phyloP scores from a whole-genome alignment of 163 green algal genomes.

The Chlorella variabilis region DNA sequence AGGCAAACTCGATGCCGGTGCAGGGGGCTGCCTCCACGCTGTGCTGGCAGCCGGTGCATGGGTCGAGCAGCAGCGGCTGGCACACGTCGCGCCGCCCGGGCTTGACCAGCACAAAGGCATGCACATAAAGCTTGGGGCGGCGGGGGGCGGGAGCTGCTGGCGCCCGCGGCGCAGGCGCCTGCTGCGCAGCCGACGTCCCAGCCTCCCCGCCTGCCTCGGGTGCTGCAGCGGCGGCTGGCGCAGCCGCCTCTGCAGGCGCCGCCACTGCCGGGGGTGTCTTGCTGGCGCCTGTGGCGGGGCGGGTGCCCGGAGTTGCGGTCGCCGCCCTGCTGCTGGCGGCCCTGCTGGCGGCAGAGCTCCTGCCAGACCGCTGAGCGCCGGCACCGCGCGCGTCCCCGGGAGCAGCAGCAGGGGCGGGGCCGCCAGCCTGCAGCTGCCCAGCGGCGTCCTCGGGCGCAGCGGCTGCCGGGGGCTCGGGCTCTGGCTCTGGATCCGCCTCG shows the following conservation, averaged over 20 bases:
- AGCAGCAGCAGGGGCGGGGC: neutral
- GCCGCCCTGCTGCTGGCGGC: no score
- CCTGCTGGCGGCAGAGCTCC: neutral
- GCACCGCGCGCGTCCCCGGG: no score
- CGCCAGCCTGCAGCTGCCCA: no score
- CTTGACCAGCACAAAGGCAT: slow-evolving; percentile 90
- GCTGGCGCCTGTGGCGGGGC: neutral
- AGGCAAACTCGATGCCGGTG: slow-evolving; percentile 81
- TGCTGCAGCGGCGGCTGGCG: neutral
- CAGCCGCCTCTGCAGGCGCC: neutral
- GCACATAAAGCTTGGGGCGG: slow-evolving; percentile 50
- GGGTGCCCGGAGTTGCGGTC: no score
- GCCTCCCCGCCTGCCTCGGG: no score
- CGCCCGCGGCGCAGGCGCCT: neutral
- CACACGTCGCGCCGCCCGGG: slow-evolving; percentile 71
- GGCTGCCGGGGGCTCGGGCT: neutral
- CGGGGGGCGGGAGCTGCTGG: neutral
- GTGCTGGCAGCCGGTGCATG: slow-evolving; percentile 72
- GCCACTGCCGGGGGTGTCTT: neutral
- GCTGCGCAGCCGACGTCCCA: neutral
- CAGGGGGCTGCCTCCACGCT: slow-evolving; percentile 67
- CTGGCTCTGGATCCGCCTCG: neutral
- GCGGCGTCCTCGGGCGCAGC: no score
- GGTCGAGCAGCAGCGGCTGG: slow-evolving; percentile 77
- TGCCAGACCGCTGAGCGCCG: no score